These are phyloP conservation scores for Schizochytrium sp. DNA, from an alignment of 108 stramenopile genomes.

Conservation along the genomic window DNA sequence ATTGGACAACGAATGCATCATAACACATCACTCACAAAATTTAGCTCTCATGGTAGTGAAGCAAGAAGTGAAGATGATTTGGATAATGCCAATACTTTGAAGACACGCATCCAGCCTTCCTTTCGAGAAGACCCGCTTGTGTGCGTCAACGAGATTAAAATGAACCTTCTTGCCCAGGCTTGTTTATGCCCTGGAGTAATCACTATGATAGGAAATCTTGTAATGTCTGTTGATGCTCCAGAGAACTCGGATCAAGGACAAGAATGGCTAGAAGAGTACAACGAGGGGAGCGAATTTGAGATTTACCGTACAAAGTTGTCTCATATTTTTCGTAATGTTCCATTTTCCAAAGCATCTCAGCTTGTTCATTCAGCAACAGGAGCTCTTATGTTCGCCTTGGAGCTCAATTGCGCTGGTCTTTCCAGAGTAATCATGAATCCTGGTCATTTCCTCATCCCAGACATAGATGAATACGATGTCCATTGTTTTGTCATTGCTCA, in stretches of 20 bases:
- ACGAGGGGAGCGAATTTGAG: conserved; percentile 54
- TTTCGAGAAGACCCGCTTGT: conserved; percentile 8
- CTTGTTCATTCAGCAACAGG: conserved; percentile 11
- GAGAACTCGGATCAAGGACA: conserved; percentile 7
- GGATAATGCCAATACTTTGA: too few species aligned
- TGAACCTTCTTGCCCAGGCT: conserved; percentile 56
- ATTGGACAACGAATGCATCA: too few species aligned
- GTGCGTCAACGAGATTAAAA: conserved; percentile 59
- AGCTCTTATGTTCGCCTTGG: conserved; percentile 53
- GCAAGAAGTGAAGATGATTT: too few species aligned
- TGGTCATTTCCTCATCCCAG: neutral
- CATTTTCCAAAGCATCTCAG: conserved; percentile 17
- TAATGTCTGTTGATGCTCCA: conserved; percentile 53
- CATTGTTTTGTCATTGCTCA: conserved; percentile 50
- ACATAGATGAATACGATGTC: conserved; percentile 32
- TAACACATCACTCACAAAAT: too few species aligned
- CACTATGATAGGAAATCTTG: conserved; percentile 56
- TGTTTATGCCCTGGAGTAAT: conserved; percentile 50
- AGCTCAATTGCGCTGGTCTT: conserved; percentile 16
- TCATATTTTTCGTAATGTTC: neutral
- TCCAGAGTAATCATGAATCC: conserved; percentile 49
- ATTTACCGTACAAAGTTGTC: conserved; percentile 35
- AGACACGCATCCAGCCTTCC: too few species aligned
- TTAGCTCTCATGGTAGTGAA: too few species aligned
- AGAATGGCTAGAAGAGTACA: conserved; percentile 50